These are phyloP conservation scores for Penicillium salamii DNA, from an alignment of 495 filamentous ascomycete genomes.

Conservation along the genomic window DNA sequence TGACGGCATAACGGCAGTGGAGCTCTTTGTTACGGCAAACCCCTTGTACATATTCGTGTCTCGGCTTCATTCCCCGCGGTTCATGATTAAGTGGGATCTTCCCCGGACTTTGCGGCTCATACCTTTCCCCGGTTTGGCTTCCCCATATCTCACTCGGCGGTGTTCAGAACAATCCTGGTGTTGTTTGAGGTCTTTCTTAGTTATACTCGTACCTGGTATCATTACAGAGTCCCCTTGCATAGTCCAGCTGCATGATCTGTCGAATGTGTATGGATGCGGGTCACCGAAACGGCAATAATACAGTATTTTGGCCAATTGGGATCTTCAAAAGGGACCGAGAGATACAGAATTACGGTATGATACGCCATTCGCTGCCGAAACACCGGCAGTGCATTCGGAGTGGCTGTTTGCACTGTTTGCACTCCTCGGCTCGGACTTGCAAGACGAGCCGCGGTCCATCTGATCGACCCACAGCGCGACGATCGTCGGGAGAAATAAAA, in stretches of 20 bases:
- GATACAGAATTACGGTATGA: slow-evolving; percentile 27
- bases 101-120: slow-evolving; percentile 5
- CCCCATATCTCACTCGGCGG: background rate
- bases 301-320: slow-evolving; percentile 8
- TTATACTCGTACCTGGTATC: too few relatives aligned
- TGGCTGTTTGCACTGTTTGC: slow-evolving; percentile 1
- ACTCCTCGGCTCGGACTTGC: slow-evolving; percentile 13
- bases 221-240: too few relatives aligned
- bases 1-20: slow-evolving; percentile 5
- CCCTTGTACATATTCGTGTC: slow-evolving; percentile 1
- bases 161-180: too few relatives aligned
- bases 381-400: slow-evolving; percentile 31
- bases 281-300: background rate
- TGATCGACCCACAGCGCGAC: background rate
- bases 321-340: slow-evolving; percentile 23
- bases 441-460: slow-evolving; percentile 14
- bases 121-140: background rate
- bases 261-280: background rate
- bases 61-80: slow-evolving; percentile 8
- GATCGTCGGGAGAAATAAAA: slow-evolving; percentile 1
- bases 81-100: background rate
- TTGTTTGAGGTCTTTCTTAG: too few relatives aligned
- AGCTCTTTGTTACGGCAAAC: slow-evolving; percentile 1
- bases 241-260: background rate
- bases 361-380: slow-evolving; percentile 16